phyloP scores from a whole-genome alignment of 768 basidiomycete genomes.

The Termitomyces titanicus region DNA sequence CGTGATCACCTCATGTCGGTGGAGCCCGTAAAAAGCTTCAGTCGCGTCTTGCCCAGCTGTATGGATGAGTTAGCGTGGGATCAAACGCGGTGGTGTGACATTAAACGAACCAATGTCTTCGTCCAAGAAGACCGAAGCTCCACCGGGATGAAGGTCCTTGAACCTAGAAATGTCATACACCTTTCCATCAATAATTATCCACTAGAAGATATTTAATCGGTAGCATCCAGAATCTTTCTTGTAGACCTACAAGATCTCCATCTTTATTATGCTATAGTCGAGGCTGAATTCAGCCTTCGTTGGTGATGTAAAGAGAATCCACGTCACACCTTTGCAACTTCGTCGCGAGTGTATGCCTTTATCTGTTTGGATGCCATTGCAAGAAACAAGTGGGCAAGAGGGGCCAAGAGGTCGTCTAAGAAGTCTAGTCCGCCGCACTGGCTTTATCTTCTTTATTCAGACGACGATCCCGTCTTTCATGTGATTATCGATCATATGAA shows the following conservation, averaged over 20 bases:
- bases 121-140: constrained; percentile 70
- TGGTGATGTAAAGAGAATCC: background rate
- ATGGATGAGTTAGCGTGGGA: background rate
- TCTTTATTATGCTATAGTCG: constrained; percentile 68
- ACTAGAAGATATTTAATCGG: constrained; percentile 29
- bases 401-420: background rate
- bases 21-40: constrained; percentile 87
- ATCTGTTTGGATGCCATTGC: constrained; percentile 32
- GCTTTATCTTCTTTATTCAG: no score
- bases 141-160: constrained; percentile 83
- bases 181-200: constrained; percentile 83
- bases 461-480: constrained; percentile 2
- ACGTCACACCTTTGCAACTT: constrained; percentile 37
- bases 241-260: constrained; percentile 54
- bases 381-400: background rate
- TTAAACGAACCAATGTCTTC: constrained; percentile 61
- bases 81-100: background rate
- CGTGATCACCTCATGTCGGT: constrained; percentile 81
- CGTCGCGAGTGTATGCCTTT: constrained; percentile 35
- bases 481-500: constrained; percentile 7
- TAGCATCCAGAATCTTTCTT: background rate
- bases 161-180: constrained; percentile 85
- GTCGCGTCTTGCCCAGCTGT: constrained; percentile 86
- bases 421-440: background rate
- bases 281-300: background rate